Conservation (phyloP, 2,329 filamentous ascomycete genomes). For the Aspergillus sp. region DNA sequence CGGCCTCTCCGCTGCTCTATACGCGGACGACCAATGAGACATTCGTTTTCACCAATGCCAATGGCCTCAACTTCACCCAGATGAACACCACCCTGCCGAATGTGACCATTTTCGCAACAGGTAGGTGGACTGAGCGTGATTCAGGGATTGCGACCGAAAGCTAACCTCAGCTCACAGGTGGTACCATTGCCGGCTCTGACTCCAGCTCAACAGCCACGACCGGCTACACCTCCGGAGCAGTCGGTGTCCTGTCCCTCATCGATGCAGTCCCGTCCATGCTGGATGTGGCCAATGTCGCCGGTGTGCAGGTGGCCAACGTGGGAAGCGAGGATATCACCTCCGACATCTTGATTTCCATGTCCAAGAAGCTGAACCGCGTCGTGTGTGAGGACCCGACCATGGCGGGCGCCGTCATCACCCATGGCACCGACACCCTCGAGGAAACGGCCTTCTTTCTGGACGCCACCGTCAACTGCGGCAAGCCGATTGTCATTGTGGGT, state of each 20-base stretch:
- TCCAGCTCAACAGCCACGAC: constrained; percentile 29
- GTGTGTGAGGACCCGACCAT: constrained; percentile 28
- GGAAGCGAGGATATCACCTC: constrained; percentile 29
- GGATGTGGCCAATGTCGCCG: constrained; percentile 30
- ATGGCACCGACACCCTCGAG: constrained; percentile 67
- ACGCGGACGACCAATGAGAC: constrained; percentile 23
- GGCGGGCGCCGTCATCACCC: constrained; percentile 52
- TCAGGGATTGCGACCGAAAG: background rate
- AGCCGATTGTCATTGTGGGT: constrained; percentile 63
- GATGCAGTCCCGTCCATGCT: constrained; percentile 29
- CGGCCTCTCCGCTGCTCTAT: constrained; percentile 26
- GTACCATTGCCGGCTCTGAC: constrained; percentile 30
- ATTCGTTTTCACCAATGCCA: constrained; percentile 27
- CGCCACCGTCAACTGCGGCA: constrained; percentile 57
- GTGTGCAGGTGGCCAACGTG: constrained; percentile 31
- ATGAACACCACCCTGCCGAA: constrained; percentile 30
- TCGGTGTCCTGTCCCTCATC: constrained; percentile 28
- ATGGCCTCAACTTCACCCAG: constrained; percentile 30
- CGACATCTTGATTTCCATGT: constrained; percentile 26
- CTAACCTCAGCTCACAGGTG: constrained; percentile 13
- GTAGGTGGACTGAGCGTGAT: background rate
- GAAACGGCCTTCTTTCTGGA: constrained; percentile 67
- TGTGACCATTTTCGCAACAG: constrained; percentile 29
- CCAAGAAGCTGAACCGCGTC: constrained; percentile 22
- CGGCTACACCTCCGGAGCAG: constrained; percentile 28